Conservation (phyloP, 352 stramenopile species). For the Thraustochytrium striatum region DNA sequence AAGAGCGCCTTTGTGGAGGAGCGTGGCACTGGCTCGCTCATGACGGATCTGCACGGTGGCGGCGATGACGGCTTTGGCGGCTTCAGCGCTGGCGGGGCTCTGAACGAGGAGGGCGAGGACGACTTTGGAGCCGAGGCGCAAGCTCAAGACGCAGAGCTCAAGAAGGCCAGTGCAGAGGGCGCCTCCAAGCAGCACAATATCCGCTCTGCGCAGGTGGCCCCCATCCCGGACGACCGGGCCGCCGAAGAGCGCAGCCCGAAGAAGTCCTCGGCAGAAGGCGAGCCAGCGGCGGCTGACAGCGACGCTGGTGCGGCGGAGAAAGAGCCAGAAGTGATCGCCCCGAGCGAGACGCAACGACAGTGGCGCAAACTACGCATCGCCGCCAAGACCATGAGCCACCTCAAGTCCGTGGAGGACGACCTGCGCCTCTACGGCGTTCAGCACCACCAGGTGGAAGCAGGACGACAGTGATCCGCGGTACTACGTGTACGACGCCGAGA, state of each 20-base stretch:
- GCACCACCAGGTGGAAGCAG: neutral
- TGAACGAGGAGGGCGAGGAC: neutral
- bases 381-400: constrained; percentile 9
- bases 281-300: neutral
- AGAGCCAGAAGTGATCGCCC: neutral
- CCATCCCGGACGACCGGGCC: neutral
- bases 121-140: neutral
- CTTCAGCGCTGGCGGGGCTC: neutral
- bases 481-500: neutral
- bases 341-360: neutral
- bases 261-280: neutral
- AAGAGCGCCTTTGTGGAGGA: neutral
- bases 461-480: constrained; percentile 32
- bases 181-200: too few relatives aligned
- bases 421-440: constrained; percentile 9
- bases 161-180: neutral
- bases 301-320: neutral
- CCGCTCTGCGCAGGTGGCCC: too few relatives aligned
- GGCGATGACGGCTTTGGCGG: neutral
- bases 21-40: neutral
- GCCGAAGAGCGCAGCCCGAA: neutral
- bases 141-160: too few relatives aligned
- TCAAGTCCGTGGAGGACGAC: constrained; percentile 28
- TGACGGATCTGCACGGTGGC: neutral
- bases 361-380: constrained; percentile 27